A percentile compares a stretch with the other conserved stretches of the same genome.
These are phyloP conservation scores for Pulveroboletus sp. DNA, from an alignment of 768 basidiomycete species.

Conservation along the genomic window DNA sequence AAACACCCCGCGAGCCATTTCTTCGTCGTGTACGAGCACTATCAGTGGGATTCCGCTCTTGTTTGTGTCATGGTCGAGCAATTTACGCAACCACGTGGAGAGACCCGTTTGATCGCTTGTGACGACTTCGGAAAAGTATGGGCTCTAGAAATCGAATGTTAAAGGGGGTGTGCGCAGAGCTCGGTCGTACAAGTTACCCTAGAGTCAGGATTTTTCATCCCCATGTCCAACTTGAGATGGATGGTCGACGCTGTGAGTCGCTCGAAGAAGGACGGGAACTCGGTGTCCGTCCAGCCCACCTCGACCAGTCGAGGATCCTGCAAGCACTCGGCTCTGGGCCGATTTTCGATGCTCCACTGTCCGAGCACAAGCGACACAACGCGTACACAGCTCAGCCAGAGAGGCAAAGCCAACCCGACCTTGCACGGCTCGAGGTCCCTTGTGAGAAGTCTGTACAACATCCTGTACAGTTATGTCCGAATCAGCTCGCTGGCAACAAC, in stretches of 20 bases:
- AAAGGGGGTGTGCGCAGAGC: background rate
- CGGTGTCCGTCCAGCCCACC: slow-evolving; percentile 40
- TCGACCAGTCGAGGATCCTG: slow-evolving; percentile 20
- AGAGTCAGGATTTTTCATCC: too few relatives aligned
- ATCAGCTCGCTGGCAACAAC: background rate
- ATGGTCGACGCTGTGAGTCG: slow-evolving; percentile 2
- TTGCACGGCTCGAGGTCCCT: slow-evolving; percentile 22
- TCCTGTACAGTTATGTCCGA: slow-evolving; percentile 14
- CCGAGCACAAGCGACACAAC: slow-evolving; percentile 37
- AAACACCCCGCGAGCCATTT: slow-evolving; percentile 32
- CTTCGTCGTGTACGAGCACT: slow-evolving; percentile 44
- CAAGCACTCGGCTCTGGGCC: too few relatives aligned
- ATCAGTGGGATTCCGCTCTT: slow-evolving; percentile 34
- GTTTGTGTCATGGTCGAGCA: slow-evolving; percentile 21
- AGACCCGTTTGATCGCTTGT: slow-evolving; percentile 10
- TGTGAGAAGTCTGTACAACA: slow-evolving; percentile 30
- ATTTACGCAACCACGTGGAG: slow-evolving; percentile 10
- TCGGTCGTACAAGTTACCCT: too few relatives aligned
- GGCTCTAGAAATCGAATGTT: slow-evolving; percentile 6
- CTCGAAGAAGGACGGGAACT: slow-evolving; percentile 18
- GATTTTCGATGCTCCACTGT: slow-evolving; percentile 30
- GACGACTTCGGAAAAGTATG: slow-evolving; percentile 18
- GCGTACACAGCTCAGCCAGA: slow-evolving; percentile 31
- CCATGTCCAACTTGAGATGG: too few relatives aligned
- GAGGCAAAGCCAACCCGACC: slow-evolving; percentile 27